Conservation (phyloP, 2,329 filamentous ascomycete species). For the Calonectria crousiana region DNA sequence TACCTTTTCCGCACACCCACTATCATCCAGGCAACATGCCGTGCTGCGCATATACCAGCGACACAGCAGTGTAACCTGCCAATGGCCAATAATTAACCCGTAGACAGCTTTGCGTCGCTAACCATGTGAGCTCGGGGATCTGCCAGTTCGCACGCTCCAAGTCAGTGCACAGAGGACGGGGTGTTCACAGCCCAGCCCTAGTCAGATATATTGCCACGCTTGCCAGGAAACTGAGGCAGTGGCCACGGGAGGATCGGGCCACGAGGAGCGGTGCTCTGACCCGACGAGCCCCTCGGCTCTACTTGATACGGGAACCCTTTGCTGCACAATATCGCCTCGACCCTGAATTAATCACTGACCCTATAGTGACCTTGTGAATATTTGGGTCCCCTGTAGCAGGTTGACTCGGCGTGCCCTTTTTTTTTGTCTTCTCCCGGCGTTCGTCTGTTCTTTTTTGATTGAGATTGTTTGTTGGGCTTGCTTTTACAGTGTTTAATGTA, state of each 20-base stretch:
- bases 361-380: background rate
- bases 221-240: background rate
- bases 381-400: background rate
- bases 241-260: background rate
- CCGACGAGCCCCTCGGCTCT: background rate
- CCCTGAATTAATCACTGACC: background rate
- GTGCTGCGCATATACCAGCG: background rate
- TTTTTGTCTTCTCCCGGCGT: background rate
- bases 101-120: background rate
- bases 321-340: background rate
- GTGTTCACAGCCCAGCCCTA: background rate
- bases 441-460: background rate
- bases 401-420: background rate
- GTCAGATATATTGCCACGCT: background rate
- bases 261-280: background rate
- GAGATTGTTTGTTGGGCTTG: background rate
- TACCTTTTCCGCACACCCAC: background rate
- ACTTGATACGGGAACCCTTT: background rate
- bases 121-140: background rate
- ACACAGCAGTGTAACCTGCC: background rate
- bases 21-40: background rate
- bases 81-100: background rate
- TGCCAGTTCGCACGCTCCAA: background rate
- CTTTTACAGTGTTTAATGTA: background rate
- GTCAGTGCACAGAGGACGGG: background rate